Conservation (phyloP, 257 asterid genomes). For the Hygrophila difformis region DNA sequence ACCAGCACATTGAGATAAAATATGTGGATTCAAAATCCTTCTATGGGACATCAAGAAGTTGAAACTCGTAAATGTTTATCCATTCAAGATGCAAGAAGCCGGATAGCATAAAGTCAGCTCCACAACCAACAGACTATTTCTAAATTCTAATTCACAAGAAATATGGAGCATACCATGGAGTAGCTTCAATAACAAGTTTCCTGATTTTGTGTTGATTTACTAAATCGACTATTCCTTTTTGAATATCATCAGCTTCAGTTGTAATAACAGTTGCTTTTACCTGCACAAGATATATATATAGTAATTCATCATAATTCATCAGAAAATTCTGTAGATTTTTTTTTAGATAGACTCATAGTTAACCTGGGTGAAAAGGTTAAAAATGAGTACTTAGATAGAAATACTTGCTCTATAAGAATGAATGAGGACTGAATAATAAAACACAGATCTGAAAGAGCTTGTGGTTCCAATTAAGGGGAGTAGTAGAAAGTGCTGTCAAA, state of each 20-base stretch:
- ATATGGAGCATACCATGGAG: constrained; percentile 51
- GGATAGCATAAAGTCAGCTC: background rate
- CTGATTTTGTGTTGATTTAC: constrained; percentile 36
- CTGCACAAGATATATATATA: constrained; percentile 30
- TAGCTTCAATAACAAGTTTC: constrained; percentile 73
- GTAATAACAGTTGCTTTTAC: constrained; percentile 52
- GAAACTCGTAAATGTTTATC: background rate
- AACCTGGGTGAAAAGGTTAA: background rate
- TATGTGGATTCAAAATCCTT: background rate
- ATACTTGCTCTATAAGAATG: background rate
- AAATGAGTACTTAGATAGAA: background rate
- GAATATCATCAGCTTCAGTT: constrained; percentile 53
- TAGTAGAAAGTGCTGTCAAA: too few species aligned
- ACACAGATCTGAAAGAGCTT: background rate
- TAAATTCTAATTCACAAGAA: constrained; percentile 9
- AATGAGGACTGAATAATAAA: background rate
- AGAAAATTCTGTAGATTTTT: background rate
- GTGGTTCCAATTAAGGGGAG: background rate
- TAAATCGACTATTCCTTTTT: constrained; percentile 57
- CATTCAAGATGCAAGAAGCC: background rate
- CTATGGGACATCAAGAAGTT: background rate
- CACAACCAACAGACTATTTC: background rate
- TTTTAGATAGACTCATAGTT: background rate
- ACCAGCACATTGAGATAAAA: background rate
- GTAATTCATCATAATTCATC: constrained; percentile 13